Evolutionary conservation across 2,329 filamentous ascomycete species (phyloP), one percentile per base, ranked within the genome.

Genomic region (Alternaria infectoria): DNA sequence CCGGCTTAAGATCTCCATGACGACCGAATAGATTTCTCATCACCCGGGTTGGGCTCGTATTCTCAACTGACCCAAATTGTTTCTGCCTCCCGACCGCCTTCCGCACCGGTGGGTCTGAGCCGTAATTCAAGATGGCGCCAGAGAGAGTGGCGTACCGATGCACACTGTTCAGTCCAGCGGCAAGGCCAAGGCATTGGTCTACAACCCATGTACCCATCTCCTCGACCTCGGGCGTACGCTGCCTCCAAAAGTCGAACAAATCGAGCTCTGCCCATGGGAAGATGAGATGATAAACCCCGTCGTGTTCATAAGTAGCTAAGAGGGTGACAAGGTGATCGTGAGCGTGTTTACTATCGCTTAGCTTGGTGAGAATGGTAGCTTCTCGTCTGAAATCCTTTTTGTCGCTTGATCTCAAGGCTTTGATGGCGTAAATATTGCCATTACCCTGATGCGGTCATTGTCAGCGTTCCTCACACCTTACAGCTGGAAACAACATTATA

Each of bases 1-100:
- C 68, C 1, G 79, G 74, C 32, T 81, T 81, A 15, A 81, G 72
- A 51, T 78, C 70, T 10, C 77, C 73, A 30, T 79, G 74, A 6
- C 75, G 66, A 1, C 79, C 80, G 54, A 68, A 81, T 5, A 61
- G 15, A 26, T 26, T 61, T 10, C 12, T 45, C 7, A 23, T 13
- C 3, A n/a, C 7, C 13, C 9, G 51, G 17, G n/a, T 23, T 2
- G 12, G 19, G 4, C 13, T 19, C 3, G 21, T 12, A 51, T 12
- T 19, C 10, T 50, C n/a, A 28, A 17, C 13, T 13, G 23, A 21
- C 15, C 30, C 26, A 12, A 7, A 8, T 15, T 36, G 28, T 15
- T 57, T 21, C 12, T 32, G 25, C 26, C n/a, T 19, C 10, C 19
- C 30, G 2, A 4, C 23, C 15, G 13, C n/a, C 23, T 26, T 10